Base-by-base conservation (phyloP, 768 basidiomycete genomes). In the Nidularia sp. region DNA sequence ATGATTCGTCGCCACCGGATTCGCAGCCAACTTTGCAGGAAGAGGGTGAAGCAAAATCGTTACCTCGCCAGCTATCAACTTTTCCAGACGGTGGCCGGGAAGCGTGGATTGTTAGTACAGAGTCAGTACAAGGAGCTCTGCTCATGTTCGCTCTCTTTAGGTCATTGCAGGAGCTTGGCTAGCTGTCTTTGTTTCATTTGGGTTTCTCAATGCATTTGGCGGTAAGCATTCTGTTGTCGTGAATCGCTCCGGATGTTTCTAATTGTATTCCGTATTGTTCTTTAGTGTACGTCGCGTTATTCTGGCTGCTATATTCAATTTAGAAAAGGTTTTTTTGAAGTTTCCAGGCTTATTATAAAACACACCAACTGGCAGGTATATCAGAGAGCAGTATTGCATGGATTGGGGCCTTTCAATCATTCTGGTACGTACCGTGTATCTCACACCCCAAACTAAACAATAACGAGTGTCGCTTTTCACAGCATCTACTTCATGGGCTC, bases 351-450 rank as follows among this genome's bases (percentile, higher is more conserved):
- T 64, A 57, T 35, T 64, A 64, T 41, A 48, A 55, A 31, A 34
- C 53, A 31, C 44, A 64, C 45, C 60, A 60, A 15, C 54, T 64
- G 29, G 48, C 53, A 34, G 47, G 53, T n/a, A 45, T 56, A 44
- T 58, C 61, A 2, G 51, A 58, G 15, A 61, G 60, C 33, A 48
- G 55, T 22, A 62, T 64, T 34, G 58, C 63, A 22, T 64, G 63
- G 63, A 62, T 64, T 39, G 63, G 63, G 25, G 57, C 63, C 5
- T 54, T 60, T 34, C 63, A 64, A 52, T 53, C 52, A 10, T 55
- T 58, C 49, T 58, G 57, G 57, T 58, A 18, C 33, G 15, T 34
- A 52, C 51, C 44, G 8, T 8, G 44, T 45, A 8, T 45, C 22
- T 10, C 18, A 10, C 8, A 8, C n/a, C n/a, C n/a, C 36, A 39